Evolutionary conservation across 441 rosid genomes (phyloP).

Genomic region (Jatropha podagrica): DNA sequence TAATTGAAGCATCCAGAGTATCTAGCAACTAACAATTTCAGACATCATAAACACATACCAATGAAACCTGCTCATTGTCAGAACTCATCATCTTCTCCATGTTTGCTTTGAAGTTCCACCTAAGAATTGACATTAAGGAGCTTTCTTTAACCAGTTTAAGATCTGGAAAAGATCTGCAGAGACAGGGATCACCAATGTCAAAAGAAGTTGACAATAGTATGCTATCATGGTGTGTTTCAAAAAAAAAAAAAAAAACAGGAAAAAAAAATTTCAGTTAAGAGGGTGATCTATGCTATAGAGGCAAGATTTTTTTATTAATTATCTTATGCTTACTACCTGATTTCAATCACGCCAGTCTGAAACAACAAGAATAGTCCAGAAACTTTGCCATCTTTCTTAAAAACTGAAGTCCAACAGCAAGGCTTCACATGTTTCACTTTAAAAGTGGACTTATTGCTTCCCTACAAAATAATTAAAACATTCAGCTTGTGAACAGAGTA

Average conservation of each 20-base stretch:
- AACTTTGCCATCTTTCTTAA: conserved; percentile 46
- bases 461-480: conserved; percentile 35
- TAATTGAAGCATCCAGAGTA: conserved; percentile 17
- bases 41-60: conserved; percentile 38
- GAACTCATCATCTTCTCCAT: conserved; percentile 52
- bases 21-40: conserved; percentile 8
- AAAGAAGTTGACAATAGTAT: conserved; percentile 11
- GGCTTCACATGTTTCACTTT: conserved; percentile 54
- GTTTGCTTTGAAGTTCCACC: conserved; percentile 66
- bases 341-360: conserved; percentile 60
- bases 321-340: conserved; percentile 35
- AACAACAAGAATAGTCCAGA: conserved; percentile 50
- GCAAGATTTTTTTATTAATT: background rate
- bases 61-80: conserved; percentile 43
- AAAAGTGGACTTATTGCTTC: conserved; percentile 45
- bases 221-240: background rate
- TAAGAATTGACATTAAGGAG: conserved; percentile 52
- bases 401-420: conserved; percentile 64
- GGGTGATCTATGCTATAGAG: background rate
- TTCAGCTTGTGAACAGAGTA: conserved; percentile 27
- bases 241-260: background rate
- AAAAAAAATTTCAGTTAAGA: background rate
- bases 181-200: conserved; percentile 18
- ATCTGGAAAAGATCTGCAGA: conserved; percentile 60
- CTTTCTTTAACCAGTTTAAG: conserved; percentile 55